Percentiles rank a stretch among this genome's conserved stretches.
Conservation (phyloP, 352 stramenopile species). For the Phytophthora citricola region DNA sequence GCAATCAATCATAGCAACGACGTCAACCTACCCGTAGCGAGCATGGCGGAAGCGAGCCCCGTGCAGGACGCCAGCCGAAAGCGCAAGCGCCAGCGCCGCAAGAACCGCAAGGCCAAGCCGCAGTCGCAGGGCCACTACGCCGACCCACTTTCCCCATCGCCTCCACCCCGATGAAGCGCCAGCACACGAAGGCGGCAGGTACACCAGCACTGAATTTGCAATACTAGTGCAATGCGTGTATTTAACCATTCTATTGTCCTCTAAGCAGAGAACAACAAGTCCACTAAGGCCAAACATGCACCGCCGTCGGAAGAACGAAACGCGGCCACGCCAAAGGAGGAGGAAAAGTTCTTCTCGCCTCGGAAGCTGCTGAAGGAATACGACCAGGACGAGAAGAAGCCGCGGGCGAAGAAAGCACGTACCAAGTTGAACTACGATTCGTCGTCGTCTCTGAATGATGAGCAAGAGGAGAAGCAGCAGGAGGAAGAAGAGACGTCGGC, state of each 20-base stretch:
- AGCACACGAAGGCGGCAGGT: slow-evolving; percentile 56
- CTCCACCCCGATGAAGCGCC: slow-evolving; percentile 85
- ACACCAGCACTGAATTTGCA: slow-evolving; percentile 1
- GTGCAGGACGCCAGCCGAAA: slow-evolving; percentile 35
- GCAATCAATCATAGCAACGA: slow-evolving; percentile 15
- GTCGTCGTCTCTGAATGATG: slow-evolving; percentile 1
- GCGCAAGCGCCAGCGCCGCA: slow-evolving; percentile 42
- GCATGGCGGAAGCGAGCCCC: slow-evolving; percentile 22
- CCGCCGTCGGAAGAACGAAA: slow-evolving; percentile 8
- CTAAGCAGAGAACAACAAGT: slow-evolving; percentile 54
- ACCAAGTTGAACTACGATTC: slow-evolving; percentile 36
- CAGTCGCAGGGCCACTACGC: slow-evolving; percentile 67
- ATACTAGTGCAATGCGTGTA: background rate
- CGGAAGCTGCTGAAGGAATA: slow-evolving; percentile 72
- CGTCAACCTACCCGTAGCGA: background rate
- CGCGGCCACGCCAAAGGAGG: slow-evolving; percentile 30
- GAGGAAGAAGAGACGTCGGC: slow-evolving; percentile 11
- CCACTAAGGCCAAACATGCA: slow-evolving; percentile 49
- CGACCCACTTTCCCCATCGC: slow-evolving; percentile 82
- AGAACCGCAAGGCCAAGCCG: slow-evolving; percentile 34
- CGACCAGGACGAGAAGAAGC: slow-evolving; percentile 37
- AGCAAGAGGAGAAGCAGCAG: slow-evolving; percentile 25
- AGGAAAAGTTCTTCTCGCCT: slow-evolving; percentile 67
- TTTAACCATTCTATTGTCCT: background rate
- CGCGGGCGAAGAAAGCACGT: slow-evolving; percentile 33